Conservation (phyloP, 805 yeast species). For the Lachancea dasiensis region DNA sequence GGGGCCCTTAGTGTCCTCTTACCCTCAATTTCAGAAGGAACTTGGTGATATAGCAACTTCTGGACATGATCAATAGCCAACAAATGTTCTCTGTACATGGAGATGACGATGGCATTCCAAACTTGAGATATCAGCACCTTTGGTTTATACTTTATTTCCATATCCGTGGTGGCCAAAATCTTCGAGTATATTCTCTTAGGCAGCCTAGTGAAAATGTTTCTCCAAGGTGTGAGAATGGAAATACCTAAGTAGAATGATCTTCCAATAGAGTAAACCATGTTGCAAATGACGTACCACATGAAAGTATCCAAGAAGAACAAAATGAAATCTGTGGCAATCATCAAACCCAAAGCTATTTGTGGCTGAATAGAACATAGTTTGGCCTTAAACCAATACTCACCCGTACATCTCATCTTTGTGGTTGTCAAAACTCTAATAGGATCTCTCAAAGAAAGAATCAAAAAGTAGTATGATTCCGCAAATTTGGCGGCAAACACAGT, state of each 20-base stretch:
- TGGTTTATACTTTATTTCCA: constrained; percentile 98
- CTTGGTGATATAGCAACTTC: constrained; percentile 94
- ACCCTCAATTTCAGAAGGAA: constrained; percentile 96
- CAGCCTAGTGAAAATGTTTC: constrained; percentile 94
- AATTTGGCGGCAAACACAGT: constrained; percentile 85
- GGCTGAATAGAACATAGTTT: constrained; percentile 80
- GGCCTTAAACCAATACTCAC: constrained; percentile 84
- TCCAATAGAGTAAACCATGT: constrained; percentile 93
- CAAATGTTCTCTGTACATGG: constrained; percentile 99
- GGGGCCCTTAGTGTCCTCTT: constrained; percentile 98
- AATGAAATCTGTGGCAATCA: constrained; percentile 87
- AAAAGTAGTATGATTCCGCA: constrained; percentile 85
- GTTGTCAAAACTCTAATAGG: constrained; percentile 87
- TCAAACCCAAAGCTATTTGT: constrained; percentile 82
- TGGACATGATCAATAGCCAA: constrained; percentile 98
- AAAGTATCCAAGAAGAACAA: constrained; percentile 98
- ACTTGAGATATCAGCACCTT: constrained; percentile 97
- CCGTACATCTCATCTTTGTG: constrained; percentile 87
- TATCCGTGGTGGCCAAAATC: constrained; percentile 95
- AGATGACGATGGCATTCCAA: constrained; percentile 98
- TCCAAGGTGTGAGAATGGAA: constrained; percentile 98
- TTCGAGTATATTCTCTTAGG: constrained; percentile 99
- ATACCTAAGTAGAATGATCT: constrained; percentile 98
- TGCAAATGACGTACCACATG: constrained; percentile 96
- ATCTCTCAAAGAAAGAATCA: constrained; percentile 85